Evolutionary conservation across 805 yeast genomes (phyloP), one percentile per base, ranked within the genome.

Genomic region (Clavispora santaluciae): DNA sequence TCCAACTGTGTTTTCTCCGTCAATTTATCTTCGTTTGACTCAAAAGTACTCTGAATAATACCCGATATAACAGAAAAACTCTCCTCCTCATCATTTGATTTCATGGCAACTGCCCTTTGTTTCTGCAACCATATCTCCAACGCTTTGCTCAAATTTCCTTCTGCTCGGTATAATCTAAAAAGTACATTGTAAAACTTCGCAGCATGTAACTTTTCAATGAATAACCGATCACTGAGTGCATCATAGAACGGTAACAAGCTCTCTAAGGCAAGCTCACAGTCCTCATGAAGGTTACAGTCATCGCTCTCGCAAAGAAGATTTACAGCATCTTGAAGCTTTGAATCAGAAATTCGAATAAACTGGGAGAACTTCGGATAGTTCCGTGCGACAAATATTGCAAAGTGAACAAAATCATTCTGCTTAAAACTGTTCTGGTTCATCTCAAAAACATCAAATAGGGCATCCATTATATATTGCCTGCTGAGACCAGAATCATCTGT

Each of bases 301-400:
- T 63, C 51, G 37, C 57, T 64, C 15, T 65, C 49, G 50, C 86
- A 82, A 25, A 89, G 61, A 3, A 59, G 61, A 4, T 68, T 61
- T 20, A 84, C 63, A 0, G 83, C 63, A 3, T 60, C 56, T 5
- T 73, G 72, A 31, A 85, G 56, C 2, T 69, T 62, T 1, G 78
- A 66, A 41, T 82, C 93, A 1, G 89, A 75, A 1, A 93, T 59
- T 33, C 87, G 70, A 9, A 91, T 72, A 46, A 86, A 90, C 60
- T 91, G 99, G 10, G 78, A 70, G 58, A 85, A 91, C 56, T 91
- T 93, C 2, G 96, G 83, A 46, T 82, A 79, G 55, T 86, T 90
- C 43, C 91, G 63, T 0, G 91, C 86, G 24, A 91, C 60, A 54
- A 91, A 93, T 3, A 87, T 75, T 2, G 86, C 72, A 37, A 86